Base-by-base conservation (phyloP, 768 basidiomycete species). In the Suillus occidentalis region DNA sequence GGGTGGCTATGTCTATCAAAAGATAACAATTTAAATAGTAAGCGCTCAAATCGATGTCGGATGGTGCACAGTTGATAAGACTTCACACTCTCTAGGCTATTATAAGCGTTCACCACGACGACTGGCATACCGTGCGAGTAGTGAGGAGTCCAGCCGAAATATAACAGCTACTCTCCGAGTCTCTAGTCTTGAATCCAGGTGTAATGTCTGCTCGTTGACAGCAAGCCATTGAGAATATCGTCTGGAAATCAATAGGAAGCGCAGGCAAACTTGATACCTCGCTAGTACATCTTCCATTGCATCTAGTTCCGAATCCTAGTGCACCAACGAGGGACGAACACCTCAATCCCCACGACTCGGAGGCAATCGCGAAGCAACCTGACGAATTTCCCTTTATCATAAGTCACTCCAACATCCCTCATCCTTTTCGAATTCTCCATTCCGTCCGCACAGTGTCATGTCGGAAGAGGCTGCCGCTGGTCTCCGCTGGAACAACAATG, bases 81-180 rank as follows among this genome's bases (percentile, higher is more conserved):
- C 34, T 55, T n/a, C 53, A 36, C 53, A 36, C 12, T n/a, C 53
- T 36, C 53, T 55, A 36, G 31, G 10, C 34, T 55, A 55, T 55
- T 34, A 55, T 55, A 55, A 36, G 12, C 53, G 12, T n/a, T 34
- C 53, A 36, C 34, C 53, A 55, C 20, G 53, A 34, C 53, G 31
- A 55, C 47, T 49, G 22, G 22, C 53, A 55, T 36, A 55, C 53
- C 53, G 53, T 55, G 53, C 34, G 53, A 55, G 53, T n/a, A 55
- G 34, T n/a, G 34, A 7, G 36, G 12, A 36, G n/a, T 55, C 10
- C 20, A 34, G 31, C 53, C 3, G 20, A 36, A 36, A 55, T 36
- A 20, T 36, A 55, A 36, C 34, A n/a, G 20, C 31, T 10, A 53
- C 28, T 31, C 52, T n/a, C 10, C 9, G 28, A 53, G 12, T n/a